A percentile compares a stretch with the other conserved stretches of the same genome.
These are phyloP conservation scores for Myxozyma kluyveri DNA, from an alignment of 805 yeast genomes.

Conservation along the genomic window DNA sequence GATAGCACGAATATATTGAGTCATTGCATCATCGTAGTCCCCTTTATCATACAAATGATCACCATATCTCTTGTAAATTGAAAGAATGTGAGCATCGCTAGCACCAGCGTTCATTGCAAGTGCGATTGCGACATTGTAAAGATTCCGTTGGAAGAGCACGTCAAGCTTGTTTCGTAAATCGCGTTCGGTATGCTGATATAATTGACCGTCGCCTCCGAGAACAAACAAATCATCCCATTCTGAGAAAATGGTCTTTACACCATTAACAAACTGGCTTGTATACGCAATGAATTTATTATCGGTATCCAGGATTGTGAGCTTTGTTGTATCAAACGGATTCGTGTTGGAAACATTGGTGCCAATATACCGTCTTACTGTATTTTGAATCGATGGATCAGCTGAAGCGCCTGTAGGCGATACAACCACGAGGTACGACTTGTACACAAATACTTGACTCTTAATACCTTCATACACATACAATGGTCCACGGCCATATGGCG, in stretches of 20 bases:
- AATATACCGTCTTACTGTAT: conserved; percentile 27
- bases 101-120: conserved; percentile 50
- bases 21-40: conserved; percentile 65
- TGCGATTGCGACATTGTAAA: conserved; percentile 68
- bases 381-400: conserved; percentile 10
- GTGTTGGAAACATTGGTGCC: conserved; percentile 37
- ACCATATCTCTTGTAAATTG: conserved; percentile 55
- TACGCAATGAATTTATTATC: conserved; percentile 67
- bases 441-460: conserved; percentile 52
- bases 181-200: conserved; percentile 67
- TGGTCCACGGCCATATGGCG: conserved; percentile 49
- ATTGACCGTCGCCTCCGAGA: conserved; percentile 70
- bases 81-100: conserved; percentile 34
- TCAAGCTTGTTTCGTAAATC: conserved; percentile 65
- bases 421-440: conserved; percentile 56
- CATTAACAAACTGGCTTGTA: conserved; percentile 63
- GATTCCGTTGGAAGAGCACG: conserved; percentile 63
- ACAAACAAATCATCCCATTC: conserved; percentile 59
- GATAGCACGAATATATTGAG: conserved; percentile 65
- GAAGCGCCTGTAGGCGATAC: conserved; percentile 46
- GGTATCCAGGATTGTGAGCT: conserved; percentile 66
- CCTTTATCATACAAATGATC: conserved; percentile 67
- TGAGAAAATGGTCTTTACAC: conserved; percentile 57
- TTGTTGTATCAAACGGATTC: conserved; percentile 44
- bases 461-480: conserved; percentile 56